A percentile compares a stretch with the other conserved stretches of the same genome.
Evolutionary conservation across 2,329 filamentous ascomycete genomes (phyloP).

Genomic region (Fusarium sp.): DNA sequence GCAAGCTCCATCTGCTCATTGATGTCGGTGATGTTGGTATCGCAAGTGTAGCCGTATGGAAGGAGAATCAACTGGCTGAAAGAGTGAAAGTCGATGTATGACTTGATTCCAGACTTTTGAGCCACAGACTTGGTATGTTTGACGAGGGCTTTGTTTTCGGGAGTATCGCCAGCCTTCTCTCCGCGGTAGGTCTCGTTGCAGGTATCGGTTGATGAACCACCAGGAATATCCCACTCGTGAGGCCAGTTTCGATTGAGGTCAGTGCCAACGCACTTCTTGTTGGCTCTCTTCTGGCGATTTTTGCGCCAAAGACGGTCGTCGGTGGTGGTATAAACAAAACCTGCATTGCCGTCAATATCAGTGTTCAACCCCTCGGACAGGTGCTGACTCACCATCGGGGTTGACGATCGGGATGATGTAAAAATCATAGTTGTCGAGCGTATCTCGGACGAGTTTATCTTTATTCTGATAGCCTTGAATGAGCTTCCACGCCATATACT

Average conservation of each 20-base stretch:
- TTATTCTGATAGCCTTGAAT: conserved; percentile 39
- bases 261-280: conserved; percentile 61
- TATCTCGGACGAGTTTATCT: conserved; percentile 16
- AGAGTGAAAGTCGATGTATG: conserved; percentile 75
- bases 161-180: conserved; percentile 55
- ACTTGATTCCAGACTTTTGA: conserved; percentile 62
- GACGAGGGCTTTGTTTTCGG: conserved; percentile 64
- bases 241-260: conserved; percentile 74
- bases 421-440: conserved; percentile 72
- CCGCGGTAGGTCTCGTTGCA: conserved; percentile 65
- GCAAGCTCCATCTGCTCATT: conserved; percentile 63
- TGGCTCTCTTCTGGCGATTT: conserved; percentile 61
- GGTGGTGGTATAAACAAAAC: conserved; percentile 61
- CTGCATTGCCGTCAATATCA: conserved; percentile 44
- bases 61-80: conserved; percentile 70
- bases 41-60: conserved; percentile 72
- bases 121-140: conserved; percentile 47
- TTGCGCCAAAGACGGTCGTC: conserved; percentile 72
- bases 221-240: conserved; percentile 63
- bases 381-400: conserved; percentile 62
- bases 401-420: conserved; percentile 74
- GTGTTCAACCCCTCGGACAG: fast-evolving
- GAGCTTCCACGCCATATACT: conserved; percentile 41
- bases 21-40: conserved; percentile 59
- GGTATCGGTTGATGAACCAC: conserved; percentile 64